phyloP scores from a whole-genome alignment of 2,329 filamentous ascomycete genomes.

The Microthyrium microscopicum region DNA sequence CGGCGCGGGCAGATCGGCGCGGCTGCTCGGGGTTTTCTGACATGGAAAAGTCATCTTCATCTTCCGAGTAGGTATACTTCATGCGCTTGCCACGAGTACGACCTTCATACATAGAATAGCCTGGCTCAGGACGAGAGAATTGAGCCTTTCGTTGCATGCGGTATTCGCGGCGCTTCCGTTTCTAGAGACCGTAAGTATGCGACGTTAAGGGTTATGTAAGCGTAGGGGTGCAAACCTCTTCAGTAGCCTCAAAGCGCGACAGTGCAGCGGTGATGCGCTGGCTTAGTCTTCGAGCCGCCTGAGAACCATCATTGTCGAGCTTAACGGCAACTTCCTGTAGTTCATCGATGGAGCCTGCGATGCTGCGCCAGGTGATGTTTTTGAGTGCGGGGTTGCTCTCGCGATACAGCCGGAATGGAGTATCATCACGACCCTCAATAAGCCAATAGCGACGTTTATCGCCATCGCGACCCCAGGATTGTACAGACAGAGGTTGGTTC shows the following conservation, averaged over 20 bases:
- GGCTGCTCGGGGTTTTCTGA: slow-evolving; percentile 37
- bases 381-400: slow-evolving; percentile 71
- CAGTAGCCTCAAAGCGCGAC: slow-evolving; percentile 79
- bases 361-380: slow-evolving; percentile 77
- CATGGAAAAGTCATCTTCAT: slow-evolving; percentile 54
- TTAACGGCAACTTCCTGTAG: slow-evolving; percentile 59
- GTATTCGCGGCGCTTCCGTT: slow-evolving; percentile 86
- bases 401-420: slow-evolving; percentile 80
- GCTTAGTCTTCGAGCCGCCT: slow-evolving; percentile 61
- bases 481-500: slow-evolving; percentile 78
- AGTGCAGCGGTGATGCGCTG: slow-evolving; percentile 65
- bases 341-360: slow-evolving; percentile 82
- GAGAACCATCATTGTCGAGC: slow-evolving; percentile 62
- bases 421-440: slow-evolving; percentile 87
- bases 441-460: slow-evolving; percentile 88
- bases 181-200: slow-evolving; percentile 34
- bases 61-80: slow-evolving; percentile 90
- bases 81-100: slow-evolving; percentile 90
- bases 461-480: slow-evolving; percentile 78
- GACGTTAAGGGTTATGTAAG: slow-evolving; percentile 4
- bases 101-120: slow-evolving; percentile 88
- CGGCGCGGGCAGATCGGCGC: slow-evolving; percentile 41
- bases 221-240: slow-evolving; percentile 46
- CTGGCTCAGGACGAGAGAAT: slow-evolving; percentile 73
- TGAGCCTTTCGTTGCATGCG: slow-evolving; percentile 69